These are phyloP conservation scores for Saccharomycopsis sp. DNA, from an alignment of 805 yeast species.

Conservation along the genomic window DNA sequence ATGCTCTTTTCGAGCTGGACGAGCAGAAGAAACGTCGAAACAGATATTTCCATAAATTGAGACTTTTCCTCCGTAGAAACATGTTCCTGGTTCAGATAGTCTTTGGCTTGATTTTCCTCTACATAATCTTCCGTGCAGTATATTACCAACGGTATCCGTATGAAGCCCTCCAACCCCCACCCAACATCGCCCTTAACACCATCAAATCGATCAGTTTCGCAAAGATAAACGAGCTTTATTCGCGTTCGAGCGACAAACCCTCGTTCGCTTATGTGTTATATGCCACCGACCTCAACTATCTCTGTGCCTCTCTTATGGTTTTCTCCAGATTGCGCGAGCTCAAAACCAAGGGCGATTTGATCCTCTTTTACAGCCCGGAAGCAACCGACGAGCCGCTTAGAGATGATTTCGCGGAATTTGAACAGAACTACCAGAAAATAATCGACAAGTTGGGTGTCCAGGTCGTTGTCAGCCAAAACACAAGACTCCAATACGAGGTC, in stretches of 20 bases:
- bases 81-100: neutral
- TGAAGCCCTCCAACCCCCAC: neutral
- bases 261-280: conserved; percentile 53
- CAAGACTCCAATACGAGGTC: conserved; percentile 23
- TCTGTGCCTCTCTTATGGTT: conserved; percentile 48
- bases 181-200: neutral
- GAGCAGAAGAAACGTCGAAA: neutral
- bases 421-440: conserved; percentile 16
- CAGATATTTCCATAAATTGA: neutral
- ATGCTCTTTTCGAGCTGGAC: neutral
- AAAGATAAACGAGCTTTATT: conserved; percentile 28
- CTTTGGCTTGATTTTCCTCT: neutral
- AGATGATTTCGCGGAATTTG: conserved; percentile 21
- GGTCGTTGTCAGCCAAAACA: conserved; percentile 22
- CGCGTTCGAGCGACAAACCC: conserved; percentile 26
- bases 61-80: neutral
- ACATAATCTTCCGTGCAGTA: neutral
- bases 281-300: conserved; percentile 46
- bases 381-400: conserved; percentile 5
- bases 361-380: conserved; percentile 31
- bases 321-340: conserved; percentile 34
- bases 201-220: neutral
- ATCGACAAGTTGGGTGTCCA: conserved; percentile 25
- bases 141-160: neutral
- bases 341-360: conserved; percentile 39